Evolutionary conservation across 306 rosid species (phyloP), one percentile per base, ranked within the genome.

Genomic region (Quercus wislizeni): DNA sequence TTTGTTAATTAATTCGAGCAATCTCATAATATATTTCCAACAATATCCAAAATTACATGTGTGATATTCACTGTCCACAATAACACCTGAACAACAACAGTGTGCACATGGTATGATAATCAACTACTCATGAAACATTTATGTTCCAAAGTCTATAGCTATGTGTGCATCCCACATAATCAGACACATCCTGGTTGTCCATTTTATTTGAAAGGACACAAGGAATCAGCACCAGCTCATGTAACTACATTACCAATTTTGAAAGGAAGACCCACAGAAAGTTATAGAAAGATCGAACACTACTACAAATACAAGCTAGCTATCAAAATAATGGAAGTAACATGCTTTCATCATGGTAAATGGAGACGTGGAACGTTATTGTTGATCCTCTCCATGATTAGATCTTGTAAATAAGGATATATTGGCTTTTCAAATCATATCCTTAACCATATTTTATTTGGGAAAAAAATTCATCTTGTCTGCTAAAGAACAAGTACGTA

Each of bases 221-320:
- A 61, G 76, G 90, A 86, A 86, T 86, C 81, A 63, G 61, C 74
- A 83, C 84, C 84, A 83, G 85, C 86, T 81, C 87, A 83, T 78
- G 84, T 84, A 38, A 76, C 35, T 78, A 68, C 79, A 38, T 79
- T 79, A 72, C 82, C 87, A 82, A 69, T 74, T 74, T 80, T 30
- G 21, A 27, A 38, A 28, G 20, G 19, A 70, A 14, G 65, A 13
- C 69, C 70, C 72, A 31, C 67, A 27, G 15, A 68, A 59, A 64
- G 67, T 55, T 63, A 4, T n/a, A n/a, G 69, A 62, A 68, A 69
- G 38, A 21, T 30, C 49, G 30, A 20, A 23, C 73, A 28, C 78
- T 18, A 75, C 18, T 58, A 23, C 54, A 12, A 17, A 49, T 49
- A 49, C 17, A 49, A 49, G 14, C 17, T 10, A 59, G 11, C 13